These are phyloP conservation scores for Pestalotiopsis sp. DNA, from an alignment of 2,329 filamentous ascomycete genomes.

Conservation along the genomic window DNA sequence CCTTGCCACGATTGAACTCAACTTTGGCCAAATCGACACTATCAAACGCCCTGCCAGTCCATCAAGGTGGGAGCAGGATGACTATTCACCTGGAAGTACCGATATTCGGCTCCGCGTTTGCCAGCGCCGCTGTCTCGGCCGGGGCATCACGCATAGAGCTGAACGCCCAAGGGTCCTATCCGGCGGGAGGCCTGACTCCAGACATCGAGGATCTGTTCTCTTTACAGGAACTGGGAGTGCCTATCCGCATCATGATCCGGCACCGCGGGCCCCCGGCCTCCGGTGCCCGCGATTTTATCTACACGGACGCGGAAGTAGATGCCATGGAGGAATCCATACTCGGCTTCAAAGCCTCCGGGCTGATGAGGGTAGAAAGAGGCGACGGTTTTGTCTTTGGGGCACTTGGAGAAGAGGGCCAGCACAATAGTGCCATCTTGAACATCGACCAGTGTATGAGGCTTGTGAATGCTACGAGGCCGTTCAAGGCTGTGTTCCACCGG, in stretches of 20 bases:
- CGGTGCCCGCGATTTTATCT: conserved; percentile 46
- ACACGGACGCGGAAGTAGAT: conserved; percentile 45
- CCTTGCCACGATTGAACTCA: neutral
- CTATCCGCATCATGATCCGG: conserved; percentile 59
- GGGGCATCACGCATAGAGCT: conserved; percentile 57
- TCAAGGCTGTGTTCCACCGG: conserved; percentile 56
- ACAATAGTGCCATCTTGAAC: conserved; percentile 38
- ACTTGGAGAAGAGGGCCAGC: conserved; percentile 27
- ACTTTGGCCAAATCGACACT: neutral
- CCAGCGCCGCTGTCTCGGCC: conserved; percentile 40
- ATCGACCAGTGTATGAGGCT: conserved; percentile 41
- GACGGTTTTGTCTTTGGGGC: conserved; percentile 63
- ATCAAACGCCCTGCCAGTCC: neutral
- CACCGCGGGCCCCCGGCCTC: conserved; percentile 41
- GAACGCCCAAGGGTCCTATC: conserved; percentile 54
- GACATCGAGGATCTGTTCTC: conserved; percentile 39
- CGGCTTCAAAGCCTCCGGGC: conserved; percentile 38
- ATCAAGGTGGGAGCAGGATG: conserved; percentile 13
- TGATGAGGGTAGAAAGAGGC: conserved; percentile 42
- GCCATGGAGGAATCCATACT: conserved; percentile 45
- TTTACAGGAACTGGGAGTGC: conserved; percentile 34
- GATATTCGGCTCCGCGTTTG: conserved; percentile 50
- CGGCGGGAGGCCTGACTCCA: conserved; percentile 55
- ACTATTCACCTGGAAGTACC: conserved; percentile 52
- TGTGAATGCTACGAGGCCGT: conserved; percentile 43